Percentiles rank a stretch among this genome's conserved stretches.
Evolutionary conservation across 1,284 basidiomycete species (phyloP).

Genomic region (Pyrrhoderma lamaoense): DNA sequence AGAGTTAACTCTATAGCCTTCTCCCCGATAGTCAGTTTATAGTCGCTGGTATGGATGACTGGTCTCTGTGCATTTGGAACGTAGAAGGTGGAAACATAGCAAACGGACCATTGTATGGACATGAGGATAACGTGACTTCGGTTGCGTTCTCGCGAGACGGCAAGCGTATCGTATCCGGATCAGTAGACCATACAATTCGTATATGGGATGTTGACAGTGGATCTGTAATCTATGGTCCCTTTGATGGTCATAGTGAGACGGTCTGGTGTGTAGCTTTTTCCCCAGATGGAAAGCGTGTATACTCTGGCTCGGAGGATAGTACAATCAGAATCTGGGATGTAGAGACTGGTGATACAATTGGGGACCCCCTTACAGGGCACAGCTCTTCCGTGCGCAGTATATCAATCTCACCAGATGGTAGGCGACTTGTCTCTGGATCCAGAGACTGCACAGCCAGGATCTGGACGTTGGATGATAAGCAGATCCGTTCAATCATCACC

Average conservation of each 20-base stretch:
- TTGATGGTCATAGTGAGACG: neutral
- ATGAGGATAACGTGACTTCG: neutral
- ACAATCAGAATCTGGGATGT: conserved; percentile 2
- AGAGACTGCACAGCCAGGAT: neutral
- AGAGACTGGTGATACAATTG: neutral
- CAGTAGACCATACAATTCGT: neutral
- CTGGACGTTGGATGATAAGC: conserved; percentile 64
- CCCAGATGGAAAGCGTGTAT: neutral
- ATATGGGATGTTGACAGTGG: conserved; percentile 1
- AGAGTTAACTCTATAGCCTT: conserved; percentile 1
- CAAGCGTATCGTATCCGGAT: conserved; percentile 2
- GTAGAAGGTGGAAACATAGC: neutral
- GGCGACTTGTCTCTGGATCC: conserved; percentile 3
- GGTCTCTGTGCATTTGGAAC: neutral
- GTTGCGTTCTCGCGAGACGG: conserved; percentile 3
- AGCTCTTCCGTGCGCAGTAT: neutral
- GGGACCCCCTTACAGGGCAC: neutral
- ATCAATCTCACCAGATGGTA: conserved; percentile 5
- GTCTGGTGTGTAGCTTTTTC: neutral
- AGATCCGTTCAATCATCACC: conserved; percentile 51
- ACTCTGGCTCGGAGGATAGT: neutral
- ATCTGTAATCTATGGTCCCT: neutral
- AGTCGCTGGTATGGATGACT: conserved; percentile 14
- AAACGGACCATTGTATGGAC: neutral
- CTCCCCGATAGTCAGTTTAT: conserved; percentile 19